Evolutionary conservation across 441 rosid genomes (phyloP), one percentile per base, ranked within the genome.

Genomic region (Geranium incanum): DNA sequence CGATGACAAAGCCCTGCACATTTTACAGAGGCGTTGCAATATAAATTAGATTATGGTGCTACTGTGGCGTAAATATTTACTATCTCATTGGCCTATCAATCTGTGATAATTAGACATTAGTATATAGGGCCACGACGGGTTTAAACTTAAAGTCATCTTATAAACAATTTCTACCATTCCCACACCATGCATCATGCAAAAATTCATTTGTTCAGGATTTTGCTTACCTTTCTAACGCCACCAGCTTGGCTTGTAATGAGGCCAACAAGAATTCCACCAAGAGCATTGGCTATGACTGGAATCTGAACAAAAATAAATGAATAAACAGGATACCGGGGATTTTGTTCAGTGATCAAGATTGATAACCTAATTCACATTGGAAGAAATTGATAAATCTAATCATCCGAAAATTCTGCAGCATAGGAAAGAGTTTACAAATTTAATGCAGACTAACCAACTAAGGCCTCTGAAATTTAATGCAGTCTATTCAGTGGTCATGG

Each of bases 251-350:
- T 92, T 75, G 97, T 95, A 63, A 95, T 89, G 16, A 95, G 86
- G 68, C 99, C 99, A 73, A 95, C 99, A 36, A 95, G 97, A 76
- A 95, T 95, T 68, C 99, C 99, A 60, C 97, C 97, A 50, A 95
- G 84, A 0, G 99, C 88, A 83, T 95, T 95, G 68, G 80, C 75
- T 74, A 89, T 66, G 66, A 95, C 87, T 18, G 97, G 97, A 71
- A 95, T 84, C 97, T 95, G 86, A 68, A 80, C 43, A 39, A 72
- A 52, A 9, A 63, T 21, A 73, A 67, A 76, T 28, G 60, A 43
- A 2, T 48, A 9, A 48, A 9, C 57, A 48, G 57, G 57, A 39
- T 4, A 39, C 0, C 8, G 43, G 43, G 43, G 43, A 7, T 39
- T 39, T 39, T 39, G 8, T 39, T 39, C 8, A 28, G 33, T 28